Evolutionary conservation across 2,329 filamentous ascomycete genomes (phyloP), one percentile per base, ranked within the genome.

Genomic region (Clonostachys byssicola): DNA sequence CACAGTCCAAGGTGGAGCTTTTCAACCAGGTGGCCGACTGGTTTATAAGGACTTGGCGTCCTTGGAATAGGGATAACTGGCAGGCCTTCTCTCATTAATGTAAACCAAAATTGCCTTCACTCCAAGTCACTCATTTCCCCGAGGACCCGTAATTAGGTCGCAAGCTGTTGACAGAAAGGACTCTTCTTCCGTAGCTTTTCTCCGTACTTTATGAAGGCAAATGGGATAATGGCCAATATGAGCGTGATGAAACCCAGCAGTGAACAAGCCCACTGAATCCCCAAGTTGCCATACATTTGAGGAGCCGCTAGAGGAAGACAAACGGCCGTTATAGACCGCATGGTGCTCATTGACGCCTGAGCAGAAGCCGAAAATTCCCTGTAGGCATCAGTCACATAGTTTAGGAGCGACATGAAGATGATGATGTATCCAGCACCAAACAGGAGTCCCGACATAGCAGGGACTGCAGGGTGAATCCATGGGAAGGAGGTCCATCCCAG

Each of bases 401-500:
- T 65, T 33, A 59, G 50, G 57, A 65, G 63, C 38, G 58, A 59
- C 55, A 65, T 63, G 52, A 64, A 65, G 8, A 64, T 49, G 10
- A 65, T 50, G 45, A 61, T 58, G 45, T 57, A 55, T 12, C 62
- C 62, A n/a, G 55, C 48, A 7, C 70, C 67, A 42, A 74, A 77
- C 34, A 74, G 68, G 1, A 86, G 55, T 1, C 83, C 83, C 65
- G 20, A 80, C 67, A 20, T 63, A 61, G 4, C 61, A 65, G 14
- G 72, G 60, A 48, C 61, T 70, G 41, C 68, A 65, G 5, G 75
- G 54, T 49, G 1, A 60, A 55, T 2, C 60, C 58, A 5, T 55
- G 53, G 1, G 58, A 47, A 73, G 44, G 78, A 75, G 1, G 79
- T 80, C 78, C 79, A 82, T 1, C 77, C 78, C 49, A 81, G 78